phyloP scores from a whole-genome alignment of 305 asterid genomes.

The Fraxinus nigra region DNA sequence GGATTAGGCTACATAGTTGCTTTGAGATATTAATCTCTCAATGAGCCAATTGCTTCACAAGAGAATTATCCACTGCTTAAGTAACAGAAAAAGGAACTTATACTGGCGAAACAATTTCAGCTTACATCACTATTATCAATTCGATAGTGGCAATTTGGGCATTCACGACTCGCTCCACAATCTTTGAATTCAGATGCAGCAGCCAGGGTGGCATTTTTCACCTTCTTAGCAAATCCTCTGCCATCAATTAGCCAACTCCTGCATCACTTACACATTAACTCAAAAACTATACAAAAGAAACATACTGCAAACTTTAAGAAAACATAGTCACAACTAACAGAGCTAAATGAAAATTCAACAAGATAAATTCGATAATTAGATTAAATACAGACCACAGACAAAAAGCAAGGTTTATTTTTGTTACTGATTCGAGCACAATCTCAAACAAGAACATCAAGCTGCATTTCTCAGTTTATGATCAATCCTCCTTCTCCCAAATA shows the following conservation, averaged over 20 bases:
- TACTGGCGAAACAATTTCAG: conserved; percentile 10
- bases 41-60: neutral
- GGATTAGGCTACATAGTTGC: neutral
- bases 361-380: neutral
- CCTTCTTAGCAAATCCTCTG: conserved; percentile 68
- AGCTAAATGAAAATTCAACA: neutral
- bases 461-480: neutral
- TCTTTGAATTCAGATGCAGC: conserved; percentile 57
- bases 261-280: conserved; percentile 21
- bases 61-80: neutral
- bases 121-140: conserved; percentile 79
- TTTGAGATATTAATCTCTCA: neutral
- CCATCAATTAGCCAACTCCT: conserved; percentile 78
- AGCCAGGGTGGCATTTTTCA: conserved; percentile 59
- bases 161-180: conserved; percentile 61
- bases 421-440: neutral
- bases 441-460: neutral
- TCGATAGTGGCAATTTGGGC: conserved; percentile 63
- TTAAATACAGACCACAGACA: neutral
- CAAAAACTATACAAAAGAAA: neutral
- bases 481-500: neutral
- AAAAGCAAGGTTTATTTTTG: neutral
- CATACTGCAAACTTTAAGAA: conserved; percentile 11
- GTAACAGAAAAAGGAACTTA: neutral
- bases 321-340: neutral